These are phyloP conservation scores for Tulasnella sp. DNA, from an alignment of 768 basidiomycete genomes.

Conservation along the genomic window DNA sequence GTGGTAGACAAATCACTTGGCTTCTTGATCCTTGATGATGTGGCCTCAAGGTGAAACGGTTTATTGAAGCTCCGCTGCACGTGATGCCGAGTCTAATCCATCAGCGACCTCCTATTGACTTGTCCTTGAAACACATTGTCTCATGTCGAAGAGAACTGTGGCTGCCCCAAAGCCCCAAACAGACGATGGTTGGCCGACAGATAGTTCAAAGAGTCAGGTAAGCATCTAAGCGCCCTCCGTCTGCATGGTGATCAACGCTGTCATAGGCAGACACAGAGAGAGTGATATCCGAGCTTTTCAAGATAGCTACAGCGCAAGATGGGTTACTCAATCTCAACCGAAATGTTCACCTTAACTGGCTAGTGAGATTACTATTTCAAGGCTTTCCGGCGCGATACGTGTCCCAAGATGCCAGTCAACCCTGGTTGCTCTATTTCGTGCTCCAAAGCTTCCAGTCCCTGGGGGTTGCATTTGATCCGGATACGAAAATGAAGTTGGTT, in stretches of 20 bases:
- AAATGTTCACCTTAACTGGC: conserved; percentile 59
- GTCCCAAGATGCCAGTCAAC: conserved; percentile 85
- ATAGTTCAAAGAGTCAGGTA: conserved; percentile 38
- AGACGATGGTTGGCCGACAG: conserved; percentile 27
- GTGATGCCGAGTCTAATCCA: too few species aligned
- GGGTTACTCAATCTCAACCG: conserved; percentile 34
- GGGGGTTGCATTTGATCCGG: conserved; percentile 65
- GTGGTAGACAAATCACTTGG: too few species aligned
- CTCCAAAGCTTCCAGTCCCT: conserved; percentile 70
- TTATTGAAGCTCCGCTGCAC: too few species aligned
- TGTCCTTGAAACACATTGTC: too few species aligned
- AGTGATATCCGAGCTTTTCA: conserved; percentile 41
- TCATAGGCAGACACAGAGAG: conserved; percentile 55
- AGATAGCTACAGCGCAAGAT: neutral
- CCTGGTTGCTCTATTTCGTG: conserved; percentile 93
- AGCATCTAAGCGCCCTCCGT: neutral
- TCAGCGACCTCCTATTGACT: too few species aligned
- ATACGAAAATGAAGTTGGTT: conserved; percentile 55
- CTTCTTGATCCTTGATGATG: too few species aligned
- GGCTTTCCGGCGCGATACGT: conserved; percentile 69
- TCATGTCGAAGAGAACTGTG: too few species aligned
- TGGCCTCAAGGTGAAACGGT: too few species aligned
- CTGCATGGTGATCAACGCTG: neutral
- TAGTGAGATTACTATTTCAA: conserved; percentile 53
- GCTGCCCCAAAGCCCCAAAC: neutral